phyloP scores from a whole-genome alignment of 1,284 basidiomycete genomes.

The Rhizoctonia solani region DNA sequence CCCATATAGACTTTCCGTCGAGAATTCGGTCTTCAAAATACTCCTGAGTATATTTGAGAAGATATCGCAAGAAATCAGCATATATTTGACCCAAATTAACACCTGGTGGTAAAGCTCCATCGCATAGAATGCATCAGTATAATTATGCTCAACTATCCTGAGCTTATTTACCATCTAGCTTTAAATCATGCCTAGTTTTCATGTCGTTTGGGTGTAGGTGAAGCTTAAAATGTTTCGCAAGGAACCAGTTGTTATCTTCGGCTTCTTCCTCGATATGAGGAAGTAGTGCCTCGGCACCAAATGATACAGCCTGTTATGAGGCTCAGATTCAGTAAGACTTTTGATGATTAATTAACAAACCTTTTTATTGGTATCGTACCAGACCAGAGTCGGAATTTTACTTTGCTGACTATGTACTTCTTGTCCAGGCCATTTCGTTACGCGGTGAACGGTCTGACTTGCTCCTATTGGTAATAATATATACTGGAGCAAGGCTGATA shows the following conservation, averaged over 20 bases:
- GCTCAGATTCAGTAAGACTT: neutral
- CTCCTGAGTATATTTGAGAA: slow-evolving; percentile 27
- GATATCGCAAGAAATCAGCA: slow-evolving; percentile 33
- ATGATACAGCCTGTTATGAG: slow-evolving; percentile 24
- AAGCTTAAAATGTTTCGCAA: slow-evolving; percentile 36
- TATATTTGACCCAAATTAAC: slow-evolving; percentile 30
- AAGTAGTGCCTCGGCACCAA: slow-evolving; percentile 30
- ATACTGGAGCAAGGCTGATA: too few species aligned
- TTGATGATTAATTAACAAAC: neutral
- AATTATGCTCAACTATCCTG: neutral
- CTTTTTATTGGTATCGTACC: slow-evolving; percentile 33
- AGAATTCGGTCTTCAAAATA: slow-evolving; percentile 33
- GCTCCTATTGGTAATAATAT: neutral
- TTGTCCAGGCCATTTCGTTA: slow-evolving; percentile 36
- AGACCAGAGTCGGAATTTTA: slow-evolving; percentile 36
- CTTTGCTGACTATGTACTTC: slow-evolving; percentile 25
- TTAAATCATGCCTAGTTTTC: slow-evolving; percentile 13
- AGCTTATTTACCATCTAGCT: slow-evolving; percentile 5
- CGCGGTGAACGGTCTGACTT: slow-evolving; percentile 8
- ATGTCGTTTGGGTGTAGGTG: slow-evolving; percentile 35
- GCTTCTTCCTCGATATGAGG: slow-evolving; percentile 14
- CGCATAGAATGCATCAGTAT: neutral
- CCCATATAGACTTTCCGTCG: slow-evolving; percentile 31
- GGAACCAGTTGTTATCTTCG: slow-evolving; percentile 32
- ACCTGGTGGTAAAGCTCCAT: slow-evolving; percentile 22